Percentiles rank a stretch among this genome's conserved stretches.
These are phyloP conservation scores for Monosporascus sp. DNA, from an alignment of 2,329 filamentous ascomycete genomes.

Conservation along the genomic window DNA sequence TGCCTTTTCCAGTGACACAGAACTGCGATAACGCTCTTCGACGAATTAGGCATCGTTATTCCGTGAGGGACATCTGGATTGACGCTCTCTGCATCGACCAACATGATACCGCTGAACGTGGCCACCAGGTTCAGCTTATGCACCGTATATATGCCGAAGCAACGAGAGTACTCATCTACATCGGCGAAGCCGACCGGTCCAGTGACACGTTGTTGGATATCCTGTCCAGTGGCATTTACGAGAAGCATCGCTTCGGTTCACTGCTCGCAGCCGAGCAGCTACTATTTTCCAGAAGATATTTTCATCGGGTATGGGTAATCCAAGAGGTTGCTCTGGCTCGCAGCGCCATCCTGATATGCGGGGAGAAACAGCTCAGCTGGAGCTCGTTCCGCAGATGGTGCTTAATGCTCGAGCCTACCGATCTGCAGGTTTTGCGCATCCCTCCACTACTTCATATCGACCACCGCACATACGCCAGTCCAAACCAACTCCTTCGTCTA, in stretches of 20 bases:
- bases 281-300: constrained; percentile 4
- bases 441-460: not conserved
- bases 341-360: constrained; percentile 3
- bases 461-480: not conserved
- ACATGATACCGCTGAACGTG: constrained; percentile 3
- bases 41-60: not conserved
- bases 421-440: not conserved
- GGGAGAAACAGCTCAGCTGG: constrained; percentile 1
- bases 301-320: constrained; percentile 8
- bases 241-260: not conserved
- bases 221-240: not conserved
- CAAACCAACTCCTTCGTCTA: not conserved
- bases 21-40: constrained; percentile 6
- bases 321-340: constrained; percentile 8
- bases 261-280: not conserved
- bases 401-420: too few species aligned
- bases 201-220: not conserved
- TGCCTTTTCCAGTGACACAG: constrained; percentile 1
- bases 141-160: constrained; percentile 8
- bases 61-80: constrained; percentile 2
- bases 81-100: not conserved
- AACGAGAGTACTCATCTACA: constrained; percentile 1
- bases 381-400: not conserved
- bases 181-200: constrained; percentile 1
- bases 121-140: constrained; percentile 10